Conservation (phyloP, 768 basidiomycete species). For the Suillus occidentalis region DNA sequence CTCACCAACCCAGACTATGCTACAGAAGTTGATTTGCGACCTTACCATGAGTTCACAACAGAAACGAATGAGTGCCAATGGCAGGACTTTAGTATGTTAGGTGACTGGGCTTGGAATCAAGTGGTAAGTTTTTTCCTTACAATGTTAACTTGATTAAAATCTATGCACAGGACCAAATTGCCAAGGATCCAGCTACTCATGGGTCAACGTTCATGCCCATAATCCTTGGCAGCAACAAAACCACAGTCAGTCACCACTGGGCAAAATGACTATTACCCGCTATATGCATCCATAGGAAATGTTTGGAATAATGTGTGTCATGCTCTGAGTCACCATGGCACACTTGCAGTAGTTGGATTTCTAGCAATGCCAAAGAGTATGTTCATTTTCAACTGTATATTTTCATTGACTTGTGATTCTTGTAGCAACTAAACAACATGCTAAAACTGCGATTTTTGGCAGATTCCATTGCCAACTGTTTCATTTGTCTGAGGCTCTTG, state of each 20-base stretch:
- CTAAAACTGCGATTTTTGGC: slow-evolving; percentile 19
- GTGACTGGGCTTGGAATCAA: no score
- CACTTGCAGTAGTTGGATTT: slow-evolving; percentile 26
- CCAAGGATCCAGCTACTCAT: slow-evolving; percentile 17
- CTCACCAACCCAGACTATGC: slow-evolving; percentile 24
- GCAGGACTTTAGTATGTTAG: no score
- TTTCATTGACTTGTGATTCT: neutral
- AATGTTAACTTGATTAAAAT: neutral
- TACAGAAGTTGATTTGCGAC: slow-evolving; percentile 18
- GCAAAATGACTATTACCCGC: slow-evolving; percentile 26
- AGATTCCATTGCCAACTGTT: slow-evolving; percentile 33
- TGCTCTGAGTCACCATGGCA: slow-evolving; percentile 11
- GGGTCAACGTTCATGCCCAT: slow-evolving; percentile 21
- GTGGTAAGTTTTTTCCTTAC: no score
- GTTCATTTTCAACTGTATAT: neutral
- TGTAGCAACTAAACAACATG: slow-evolving; percentile 13
- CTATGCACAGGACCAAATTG: slow-evolving; percentile 9
- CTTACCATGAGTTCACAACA: slow-evolving; percentile 15
- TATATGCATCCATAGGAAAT: slow-evolving; percentile 22
- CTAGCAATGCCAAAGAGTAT: slow-evolving; percentile 32
- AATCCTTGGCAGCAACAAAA: slow-evolving; percentile 28
- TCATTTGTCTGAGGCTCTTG: slow-evolving; percentile 29
- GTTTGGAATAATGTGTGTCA: slow-evolving; percentile 9
- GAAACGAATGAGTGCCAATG: slow-evolving; percentile 5
- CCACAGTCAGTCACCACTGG: slow-evolving; percentile 26